Base-by-base conservation (phyloP, 192 early-diverging fungal genomes). In the Helicostylum pulchrum region DNA sequence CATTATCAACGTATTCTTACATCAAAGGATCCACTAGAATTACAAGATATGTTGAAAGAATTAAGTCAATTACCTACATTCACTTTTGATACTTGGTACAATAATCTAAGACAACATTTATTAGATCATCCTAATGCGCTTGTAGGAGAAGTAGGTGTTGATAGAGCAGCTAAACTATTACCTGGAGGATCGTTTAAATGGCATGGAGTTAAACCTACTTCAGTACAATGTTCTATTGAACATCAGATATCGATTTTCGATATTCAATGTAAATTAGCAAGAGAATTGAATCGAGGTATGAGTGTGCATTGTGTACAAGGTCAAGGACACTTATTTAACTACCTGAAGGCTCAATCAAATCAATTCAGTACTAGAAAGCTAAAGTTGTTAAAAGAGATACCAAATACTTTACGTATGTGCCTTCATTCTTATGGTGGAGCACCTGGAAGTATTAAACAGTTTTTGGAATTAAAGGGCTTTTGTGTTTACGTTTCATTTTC, bases 381-480 rank as follows among this genome's bases (percentile, higher is more conserved):
- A 20, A 67, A 61, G 60, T 60, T n/a, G 42, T 68, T 61, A 26
- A 43, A 70, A 20, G n/a, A 47, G 1, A 45, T 47, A 32, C 32
- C 32, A 7, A 52, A 19, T 42, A 87, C 88, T 10, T 87, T 89
- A 1, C 77, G 85, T 23, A 81, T 97, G 48, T 92, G 90, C 71
- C 75, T 94, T 55, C 95, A 97, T 65, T 94, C 93, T 15, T 97
- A 84, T 66, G 87, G 87, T 7, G 93, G 92, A 20, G 90, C 89
- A 21, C 79, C 54, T 14, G 48, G 32, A 20, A 65, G 36, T 9
- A 39, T 71, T 7, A 34, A 45, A 11, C 64, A 65, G 54, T 67
- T 43, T 70, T 55, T 50, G 70, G 64, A 53, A 43, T 48, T 53
- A 10, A 65, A 65, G 10, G 42, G 47, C 0, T 46, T 62, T 71